Percentiles rank a stretch among this genome's conserved stretches.
phyloP scores from a whole-genome alignment of 352 stramenopile species.

The Phytophthora ramorum region DNA sequence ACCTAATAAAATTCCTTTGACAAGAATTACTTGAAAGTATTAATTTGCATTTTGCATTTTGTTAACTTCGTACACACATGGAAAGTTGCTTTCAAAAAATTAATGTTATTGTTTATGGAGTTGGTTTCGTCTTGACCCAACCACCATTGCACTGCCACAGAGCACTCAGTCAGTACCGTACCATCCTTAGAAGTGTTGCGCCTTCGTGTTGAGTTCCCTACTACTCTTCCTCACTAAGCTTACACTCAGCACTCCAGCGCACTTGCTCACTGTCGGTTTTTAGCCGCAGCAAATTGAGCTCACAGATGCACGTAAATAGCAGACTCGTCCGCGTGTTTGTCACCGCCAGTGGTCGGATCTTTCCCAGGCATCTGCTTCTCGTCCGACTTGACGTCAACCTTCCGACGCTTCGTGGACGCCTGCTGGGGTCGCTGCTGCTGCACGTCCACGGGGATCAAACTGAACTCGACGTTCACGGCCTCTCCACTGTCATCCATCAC shows the following conservation, averaged over 20 bases:
- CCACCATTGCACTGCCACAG: too few relatives aligned
- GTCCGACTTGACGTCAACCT: neutral
- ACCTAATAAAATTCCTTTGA: neutral
- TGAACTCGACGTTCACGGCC: slow-evolving; percentile 58
- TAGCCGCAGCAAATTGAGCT: neutral
- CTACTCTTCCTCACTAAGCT: neutral
- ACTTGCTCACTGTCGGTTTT: neutral
- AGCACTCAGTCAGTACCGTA: neutral
- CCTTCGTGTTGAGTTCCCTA: neutral
- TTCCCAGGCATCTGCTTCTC: slow-evolving; percentile 22
- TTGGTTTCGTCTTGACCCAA: neutral
- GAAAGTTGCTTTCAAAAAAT: neutral
- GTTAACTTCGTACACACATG: too few relatives aligned
- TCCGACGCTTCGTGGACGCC: neutral
- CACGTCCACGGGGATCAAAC: slow-evolving; percentile 48
- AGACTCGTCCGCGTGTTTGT: slow-evolving; percentile 17
- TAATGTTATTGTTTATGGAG: slow-evolving; percentile 1
- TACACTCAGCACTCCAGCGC: neutral
- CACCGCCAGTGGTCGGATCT: slow-evolving; percentile 5
- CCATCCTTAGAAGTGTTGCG: neutral
- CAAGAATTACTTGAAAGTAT: too few relatives aligned
- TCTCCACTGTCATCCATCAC: slow-evolving; percentile 55
- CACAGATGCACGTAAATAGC: slow-evolving; percentile 35
- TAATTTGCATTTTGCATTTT: too few relatives aligned
- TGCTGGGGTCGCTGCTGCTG: too few relatives aligned